Evolutionary conservation across 306 rosid genomes (phyloP), one percentile per base, ranked within the genome.

Genomic region (Vachellia collinsii): DNA sequence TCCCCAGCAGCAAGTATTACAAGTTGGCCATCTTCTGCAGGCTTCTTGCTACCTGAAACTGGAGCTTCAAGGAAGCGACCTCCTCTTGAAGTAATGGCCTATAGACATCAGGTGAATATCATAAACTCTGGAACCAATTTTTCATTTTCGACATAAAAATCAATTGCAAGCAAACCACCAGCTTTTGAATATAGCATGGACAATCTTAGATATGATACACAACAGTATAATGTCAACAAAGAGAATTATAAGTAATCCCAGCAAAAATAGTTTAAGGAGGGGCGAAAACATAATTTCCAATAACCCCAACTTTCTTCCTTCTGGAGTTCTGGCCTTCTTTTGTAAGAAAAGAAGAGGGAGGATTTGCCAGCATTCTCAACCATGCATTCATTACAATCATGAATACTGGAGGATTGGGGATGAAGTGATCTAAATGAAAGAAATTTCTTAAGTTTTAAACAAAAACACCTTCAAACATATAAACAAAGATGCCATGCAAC

Each of bases 21-120:
- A 23, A 94, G 85, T 61, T 94, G 98, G 71, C 98, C 98, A 81
- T 94, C 98, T 91, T 94, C 98, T 67, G 98, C 98, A 2, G 98
- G 98, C 87, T 94, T 94, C 91, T 94, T 94, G 91, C 97, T 91
- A 74, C 98, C 98, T 39, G 98, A 94, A 86, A 94, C 98, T 77
- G 98, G 98, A 70, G 94, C 98, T 85, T 94, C 94, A 53, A 92
- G 86, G 82, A 88, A 92, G 80, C 61, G 43, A 84, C 92, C 96
- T 16, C 96, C 94, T 78, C 79, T 93, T 62, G 80, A 79, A 54
- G 73, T 82, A 78, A 93, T 84, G 19, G 91, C 97, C 97, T 93
- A 86, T 47, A 81, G 64, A 87, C 54, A 79, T 61, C 36, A 74
- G 62, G 25, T 70, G 72, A 81, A 62, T 83, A 51, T 70, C 72